Percentiles rank a stretch among this genome's conserved stretches.
Evolutionary conservation across 2,329 filamentous ascomycete species (phyloP).

Genomic region (Knufia petricola): DNA sequence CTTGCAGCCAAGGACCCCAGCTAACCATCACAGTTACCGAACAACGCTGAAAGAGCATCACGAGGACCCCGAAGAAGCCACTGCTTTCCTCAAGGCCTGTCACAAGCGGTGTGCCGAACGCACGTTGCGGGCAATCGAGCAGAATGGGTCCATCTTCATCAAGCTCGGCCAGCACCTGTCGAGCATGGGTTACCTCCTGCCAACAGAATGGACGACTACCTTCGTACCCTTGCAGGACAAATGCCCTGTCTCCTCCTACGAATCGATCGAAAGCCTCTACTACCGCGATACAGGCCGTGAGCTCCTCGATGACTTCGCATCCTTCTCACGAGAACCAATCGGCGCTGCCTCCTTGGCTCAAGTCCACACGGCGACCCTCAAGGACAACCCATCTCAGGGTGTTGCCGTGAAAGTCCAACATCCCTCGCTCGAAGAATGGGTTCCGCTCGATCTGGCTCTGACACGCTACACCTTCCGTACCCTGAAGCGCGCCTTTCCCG

Average conservation of each 20-base stretch:
- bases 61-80: slow-evolving; percentile 54
- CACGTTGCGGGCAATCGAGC: slow-evolving; percentile 78
- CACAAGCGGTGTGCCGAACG: slow-evolving; percentile 87
- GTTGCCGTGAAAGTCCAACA: slow-evolving; percentile 98
- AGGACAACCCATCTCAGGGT: slow-evolving; percentile 62
- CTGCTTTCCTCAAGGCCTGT: slow-evolving; percentile 65
- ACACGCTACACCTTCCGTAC: slow-evolving; percentile 84
- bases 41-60: slow-evolving; percentile 63
- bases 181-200: slow-evolving; percentile 89
- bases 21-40: slow-evolving; percentile 58
- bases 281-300: slow-evolving; percentile 67
- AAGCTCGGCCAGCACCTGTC: slow-evolving; percentile 94
- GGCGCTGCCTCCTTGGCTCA: slow-evolving; percentile 91
- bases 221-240: slow-evolving; percentile 94
- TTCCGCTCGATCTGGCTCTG: slow-evolving; percentile 73
- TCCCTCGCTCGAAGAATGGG: slow-evolving; percentile 80
- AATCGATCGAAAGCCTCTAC: slow-evolving; percentile 82
- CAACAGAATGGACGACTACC: slow-evolving; percentile 84
- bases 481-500: slow-evolving; percentile 86
- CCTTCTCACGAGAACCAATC: slow-evolving; percentile 71
- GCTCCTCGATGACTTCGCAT: slow-evolving; percentile 73
- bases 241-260: slow-evolving; percentile 83
- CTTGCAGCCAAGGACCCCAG: background rate
- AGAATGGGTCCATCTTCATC: slow-evolving; percentile 97
- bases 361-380: slow-evolving; percentile 78